Evolutionary conservation across 1,284 basidiomycete genomes (phyloP).

Genomic region (Singerocomus inundabilis): DNA sequence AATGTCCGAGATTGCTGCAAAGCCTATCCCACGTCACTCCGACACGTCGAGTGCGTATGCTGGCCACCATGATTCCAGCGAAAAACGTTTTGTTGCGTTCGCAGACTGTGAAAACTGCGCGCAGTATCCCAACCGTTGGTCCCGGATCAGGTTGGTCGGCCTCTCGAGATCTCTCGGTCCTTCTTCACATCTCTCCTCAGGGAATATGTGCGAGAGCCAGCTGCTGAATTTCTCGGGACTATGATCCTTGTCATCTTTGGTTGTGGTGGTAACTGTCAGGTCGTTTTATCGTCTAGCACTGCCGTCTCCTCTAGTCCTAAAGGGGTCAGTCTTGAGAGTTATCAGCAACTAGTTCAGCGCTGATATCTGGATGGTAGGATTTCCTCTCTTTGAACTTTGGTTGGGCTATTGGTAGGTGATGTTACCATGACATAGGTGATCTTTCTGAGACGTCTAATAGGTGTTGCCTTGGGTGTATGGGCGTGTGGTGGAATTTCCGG

Average conservation of each 20-base stretch:
- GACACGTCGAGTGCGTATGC: conserved; percentile 16
- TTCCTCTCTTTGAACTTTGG: conserved; percentile 62
- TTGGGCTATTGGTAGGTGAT: conserved; percentile 58
- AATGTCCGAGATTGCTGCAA: conserved; percentile 25
- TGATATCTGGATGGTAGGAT: conserved; percentile 38
- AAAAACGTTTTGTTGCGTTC: conserved; percentile 16
- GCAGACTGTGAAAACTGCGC: conserved; percentile 28
- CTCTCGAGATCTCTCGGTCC: not conserved
- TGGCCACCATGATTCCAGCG: conserved; percentile 6
- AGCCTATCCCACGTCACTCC: conserved; percentile 15
- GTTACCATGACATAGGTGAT: conserved; percentile 1
- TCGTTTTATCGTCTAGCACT: conserved; percentile 51
- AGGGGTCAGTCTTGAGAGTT: conserved; percentile 50
- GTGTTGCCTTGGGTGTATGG: conserved; percentile 65
- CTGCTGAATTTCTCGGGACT: conserved; percentile 68
- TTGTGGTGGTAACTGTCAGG: conserved; percentile 62
- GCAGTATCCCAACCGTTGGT: conserved; percentile 54
- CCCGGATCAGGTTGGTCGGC: conserved; percentile 49
- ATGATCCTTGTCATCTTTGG: conserved; percentile 69
- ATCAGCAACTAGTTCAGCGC: not conserved
- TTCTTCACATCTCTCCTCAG: conserved; percentile 23
- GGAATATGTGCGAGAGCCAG: conserved; percentile 54
- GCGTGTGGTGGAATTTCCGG: conserved; percentile 65
- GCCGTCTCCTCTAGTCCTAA: conserved; percentile 51
- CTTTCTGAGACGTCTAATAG: conserved; percentile 23